phyloP scores from a whole-genome alignment of 2,329 filamentous ascomycete species.

The Fonsecaea monophora region DNA sequence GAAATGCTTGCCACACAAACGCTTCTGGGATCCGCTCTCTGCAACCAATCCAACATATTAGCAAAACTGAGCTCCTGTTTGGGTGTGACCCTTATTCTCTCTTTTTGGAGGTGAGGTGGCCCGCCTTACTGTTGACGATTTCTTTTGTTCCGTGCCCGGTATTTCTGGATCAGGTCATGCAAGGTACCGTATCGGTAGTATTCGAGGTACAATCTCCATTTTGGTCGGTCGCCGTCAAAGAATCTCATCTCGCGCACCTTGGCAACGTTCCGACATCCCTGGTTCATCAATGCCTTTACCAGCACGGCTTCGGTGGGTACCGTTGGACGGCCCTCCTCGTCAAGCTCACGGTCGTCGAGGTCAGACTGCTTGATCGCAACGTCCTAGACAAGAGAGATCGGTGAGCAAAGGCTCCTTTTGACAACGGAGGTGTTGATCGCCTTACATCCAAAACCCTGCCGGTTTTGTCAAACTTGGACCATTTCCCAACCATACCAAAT shows the following conservation, averaged over 20 bases:
- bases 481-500: conserved; percentile 33
- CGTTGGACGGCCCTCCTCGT: conserved; percentile 10
- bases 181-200: conserved; percentile 28
- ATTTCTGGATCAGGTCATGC: conserved; percentile 21
- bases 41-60: not conserved
- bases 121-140: not conserved
- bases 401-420: not conserved
- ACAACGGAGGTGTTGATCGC: not conserved
- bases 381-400: conserved; percentile 9
- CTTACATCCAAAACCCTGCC: conserved; percentile 28
- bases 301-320: conserved; percentile 30
- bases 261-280: conserved; percentile 28
- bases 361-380: conserved; percentile 34
- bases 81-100: not conserved
- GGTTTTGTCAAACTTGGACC: conserved; percentile 25
- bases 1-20: conserved; percentile 35
- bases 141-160: conserved; percentile 13
- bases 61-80: not conserved
- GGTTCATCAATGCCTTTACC: conserved; percentile 18
- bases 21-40: conserved; percentile 32
- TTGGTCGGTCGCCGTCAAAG: conserved; percentile 15
- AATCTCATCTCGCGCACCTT: conserved; percentile 20
- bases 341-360: conserved; percentile 19
- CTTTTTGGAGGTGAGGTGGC: not conserved
- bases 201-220: conserved; percentile 33